Base-by-base conservation (phyloP, 2,329 filamentous ascomycete genomes). In the Aspergillus sp. region DNA sequence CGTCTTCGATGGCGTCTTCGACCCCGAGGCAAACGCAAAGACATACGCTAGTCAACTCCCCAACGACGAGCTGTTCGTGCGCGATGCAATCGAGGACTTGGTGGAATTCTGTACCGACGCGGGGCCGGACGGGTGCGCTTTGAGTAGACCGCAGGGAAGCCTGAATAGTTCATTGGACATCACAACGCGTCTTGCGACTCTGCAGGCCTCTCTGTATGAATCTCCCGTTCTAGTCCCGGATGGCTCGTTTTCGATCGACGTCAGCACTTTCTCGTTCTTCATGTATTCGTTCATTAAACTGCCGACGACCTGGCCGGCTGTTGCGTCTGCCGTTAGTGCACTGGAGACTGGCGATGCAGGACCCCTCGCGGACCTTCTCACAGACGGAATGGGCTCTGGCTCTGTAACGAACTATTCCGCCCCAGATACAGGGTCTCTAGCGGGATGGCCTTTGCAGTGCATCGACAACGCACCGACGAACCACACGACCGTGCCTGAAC, bases 231-330 rank as follows among this genome's bases (percentile, higher is more conserved):
- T n/a, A 1, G 42, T 39, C 13, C 27, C 51, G 5, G 51, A 54
- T 33, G 42, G 42, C 8, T 46, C 51, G 2, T 46, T 13, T 13
- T 46, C 42, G 1, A 47, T 54, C 19, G 40, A 42, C 4, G 41
- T 33, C 9, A 34, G 42, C 13, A 47, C 22, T 0, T 54, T 46
- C 30, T 47, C 42, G 11, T 54, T 54, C 42, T 47, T 54, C 33
- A 54, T 54, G 51, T 54, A 54, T 20, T 54, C 51, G 2, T 54
- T 46, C 15, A 42, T 54, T 12, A 54, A 54, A 8, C 51, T 54
- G 1, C 51, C 51, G 3, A 24, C 42, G 0, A 19, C 51, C 11
- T 54, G 51, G 51, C 33, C 51, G 3, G 22, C 20, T 2, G 51
- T 47, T 5, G n/a, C 22, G 1, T 27, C 42, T 5, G 51, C 51